Evolutionary conservation across 495 filamentous ascomycete species (phyloP), one percentile per base, ranked within the genome.

Genomic region (Aspergillus panamensis): DNA sequence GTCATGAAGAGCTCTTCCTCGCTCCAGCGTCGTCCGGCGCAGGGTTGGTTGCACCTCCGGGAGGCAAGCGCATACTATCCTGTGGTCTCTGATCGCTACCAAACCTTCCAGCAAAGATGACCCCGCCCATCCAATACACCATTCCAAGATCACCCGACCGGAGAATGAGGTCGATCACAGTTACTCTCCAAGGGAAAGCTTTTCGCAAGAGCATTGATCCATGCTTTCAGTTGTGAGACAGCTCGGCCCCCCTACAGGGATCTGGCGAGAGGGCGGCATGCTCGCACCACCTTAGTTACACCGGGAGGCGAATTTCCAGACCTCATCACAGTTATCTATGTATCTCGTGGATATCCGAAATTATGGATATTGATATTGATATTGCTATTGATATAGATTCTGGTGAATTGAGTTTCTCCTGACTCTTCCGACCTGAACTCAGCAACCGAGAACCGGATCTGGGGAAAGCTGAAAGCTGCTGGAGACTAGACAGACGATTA

Each of bases 131-230:
- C 3, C n/a, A 20, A 20, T 45, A 21, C 14, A 20, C 29, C 40
- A 54, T 55, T 60, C 42, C 51, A 60, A 48, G 35, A 56, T 62
- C 60, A 62, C 57, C 55, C 55, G 60, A 62, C 55, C 55, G 58
- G 60, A 49, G 56, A 31, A 14, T 43, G 31, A 42, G 20, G 14
- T 49, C 29, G 19, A 42, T 17, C 45, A 32, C 35, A 12, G 35
- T 51, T 30, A 13, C 35, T 6, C 33, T 20, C 8, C 29, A 10
- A 8, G 42, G 42, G n/a, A 45, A 20, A 45, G 8, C 17, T 45
- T 45, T 45, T 20, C 17, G 16, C 42, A 29, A 25, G 42, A 45
- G 42, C 42, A 45, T 21, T 45, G 9, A 45, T 45, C 42, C 19
- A 7, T 33, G 30, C 14, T 35, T n/a, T 55, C n/a, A 25, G 16